phyloP scores from a whole-genome alignment of 2,329 filamentous ascomycete genomes.

The Penicillium freii region DNA sequence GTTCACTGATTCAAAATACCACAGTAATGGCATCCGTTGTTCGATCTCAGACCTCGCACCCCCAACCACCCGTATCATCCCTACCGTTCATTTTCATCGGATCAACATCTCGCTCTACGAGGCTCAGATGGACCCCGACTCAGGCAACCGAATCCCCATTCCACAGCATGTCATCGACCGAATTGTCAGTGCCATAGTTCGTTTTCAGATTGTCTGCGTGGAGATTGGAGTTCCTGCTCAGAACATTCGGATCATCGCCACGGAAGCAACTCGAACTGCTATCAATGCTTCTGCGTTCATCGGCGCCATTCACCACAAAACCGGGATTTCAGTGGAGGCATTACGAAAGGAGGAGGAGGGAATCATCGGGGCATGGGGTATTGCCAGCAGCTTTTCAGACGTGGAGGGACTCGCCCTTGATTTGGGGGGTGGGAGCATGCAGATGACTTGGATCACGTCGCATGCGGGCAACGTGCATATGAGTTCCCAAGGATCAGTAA shows the following conservation, averaged over 20 bases:
- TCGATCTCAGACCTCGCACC: slow-evolving; percentile 76
- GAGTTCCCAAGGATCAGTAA: slow-evolving; percentile 57
- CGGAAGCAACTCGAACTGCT: slow-evolving; percentile 80
- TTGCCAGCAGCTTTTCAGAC: slow-evolving; percentile 68
- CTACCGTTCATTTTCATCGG: slow-evolving; percentile 72
- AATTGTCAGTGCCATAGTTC: slow-evolving; percentile 65
- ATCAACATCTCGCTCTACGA: slow-evolving; percentile 82
- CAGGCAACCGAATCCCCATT: slow-evolving; percentile 51
- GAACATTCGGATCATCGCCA: slow-evolving; percentile 76
- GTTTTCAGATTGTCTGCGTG: slow-evolving; percentile 68
- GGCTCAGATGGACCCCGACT: slow-evolving; percentile 52
- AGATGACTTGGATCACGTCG: slow-evolving; percentile 65
- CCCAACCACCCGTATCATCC: slow-evolving; percentile 68
- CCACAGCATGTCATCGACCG: slow-evolving; percentile 58
- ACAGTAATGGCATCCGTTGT: slow-evolving; percentile 83
- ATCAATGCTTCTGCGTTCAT: slow-evolving; percentile 70
- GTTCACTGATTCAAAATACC: slow-evolving; percentile 1
- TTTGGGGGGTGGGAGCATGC: slow-evolving; percentile 69
- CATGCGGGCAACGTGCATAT: slow-evolving; percentile 51
- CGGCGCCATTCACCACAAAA: slow-evolving; percentile 58
- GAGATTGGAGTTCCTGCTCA: slow-evolving; percentile 62
- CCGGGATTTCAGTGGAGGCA: slow-evolving; percentile 67
- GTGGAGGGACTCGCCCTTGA: slow-evolving; percentile 79
- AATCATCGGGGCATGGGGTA: slow-evolving; percentile 75
- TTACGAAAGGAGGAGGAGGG: slow-evolving; percentile 79